Base-by-base conservation (phyloP, 306 rosid genomes). In the Erythrophleum fordii region DNA sequence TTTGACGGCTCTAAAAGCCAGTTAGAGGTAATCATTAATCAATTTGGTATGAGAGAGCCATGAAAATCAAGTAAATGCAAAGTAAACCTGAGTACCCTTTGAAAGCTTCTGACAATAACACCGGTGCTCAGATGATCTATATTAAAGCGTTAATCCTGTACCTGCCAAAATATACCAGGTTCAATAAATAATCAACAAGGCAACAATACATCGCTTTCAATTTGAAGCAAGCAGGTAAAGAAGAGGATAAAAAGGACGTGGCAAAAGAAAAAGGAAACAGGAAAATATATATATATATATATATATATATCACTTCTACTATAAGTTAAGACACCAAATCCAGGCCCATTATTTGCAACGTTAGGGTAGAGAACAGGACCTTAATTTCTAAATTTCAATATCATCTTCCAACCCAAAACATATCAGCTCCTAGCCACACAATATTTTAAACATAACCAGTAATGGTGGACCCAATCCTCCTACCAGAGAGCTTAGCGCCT, bases 121-220 rank as follows among this genome's bases (percentile, higher is more conserved):
- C 25, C 61, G 52, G 76, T 20, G 80, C 67, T 81, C 60, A 59
- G 80, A 84, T 17, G 80, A 69, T 42, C 60, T 28, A 44, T n/a
- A 65, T 56, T 2, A 42, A 16, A 79, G 44, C 68, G 58, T 83
- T 65, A 90, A 62, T 80, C 92, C 64, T 22, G 76, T 72, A 87
- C 98, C 98, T 93, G 92, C 73, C 67, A 80, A 81, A 79, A 76
- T 34, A 69, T 16, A 78, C 12, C 46, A 83, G 34, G 68, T 68
- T 75, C 68, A 69, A 78, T 74, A 81, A 85, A 79, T 80, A 51
- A 55, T 20, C 65, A 46, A 17, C 60, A 41, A n/a, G 31, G 46
- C 53, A 72, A 59, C 72, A 25, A 39, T 7, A 7, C 16, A 55
- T 18, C 13, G 49, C 49, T 69, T 46, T 62, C 56, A 48, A 68